Base-by-base conservation (phyloP, 1,284 basidiomycete genomes). In the Moniliella sp. region DNA sequence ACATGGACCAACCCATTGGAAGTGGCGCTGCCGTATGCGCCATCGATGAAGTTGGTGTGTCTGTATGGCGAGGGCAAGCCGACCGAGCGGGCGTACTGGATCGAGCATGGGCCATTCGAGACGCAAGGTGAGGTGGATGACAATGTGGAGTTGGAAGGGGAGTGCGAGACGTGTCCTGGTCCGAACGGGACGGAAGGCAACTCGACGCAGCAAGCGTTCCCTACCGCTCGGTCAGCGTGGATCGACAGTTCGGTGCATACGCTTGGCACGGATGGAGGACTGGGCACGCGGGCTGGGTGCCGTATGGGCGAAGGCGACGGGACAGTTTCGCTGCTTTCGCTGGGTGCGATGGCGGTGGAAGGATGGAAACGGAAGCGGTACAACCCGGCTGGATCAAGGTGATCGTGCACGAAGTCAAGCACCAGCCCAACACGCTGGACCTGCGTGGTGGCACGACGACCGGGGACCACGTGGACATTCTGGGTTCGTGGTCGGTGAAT, bases 61-160 rank as follows among this genome's bases (percentile, higher is more conserved):
- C 69, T 86, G 5, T 94, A 97, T 61, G 91, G 88, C 0, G 76
- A 82, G 44, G 91, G 91, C 13, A 94, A 94, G 58, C 78, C 86
- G 47, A 97, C 91, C 0, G 91, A 93, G 69, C 77, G 76, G 28
- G 49, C 35, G 26, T 57, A 57, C 36, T 55, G 43, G 46, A 50
- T 52, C 30, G 35, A 42, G 33, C 42, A 46, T 18, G 49, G 49
- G 7, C 43, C 45, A n/a, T 49, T 30, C 28, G 39, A 45, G 31
- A 25, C n/a, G n/a, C n/a, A n/a, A n/a, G n/a, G n/a, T n/a, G n/a
- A n/a, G n/a, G n/a, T n/a, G n/a, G n/a, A 15, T 16, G 31, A 45
- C 15, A 39, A 38, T 11, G 19, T 32, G 14, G 18, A 50, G 12
- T 25, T 30, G 21, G 41, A 41, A 12, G 41, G 41, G 4, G 17